phyloP scores from a whole-genome alignment of 2,329 filamentous ascomycete genomes.

The Gnomoniopsis sp. region DNA sequence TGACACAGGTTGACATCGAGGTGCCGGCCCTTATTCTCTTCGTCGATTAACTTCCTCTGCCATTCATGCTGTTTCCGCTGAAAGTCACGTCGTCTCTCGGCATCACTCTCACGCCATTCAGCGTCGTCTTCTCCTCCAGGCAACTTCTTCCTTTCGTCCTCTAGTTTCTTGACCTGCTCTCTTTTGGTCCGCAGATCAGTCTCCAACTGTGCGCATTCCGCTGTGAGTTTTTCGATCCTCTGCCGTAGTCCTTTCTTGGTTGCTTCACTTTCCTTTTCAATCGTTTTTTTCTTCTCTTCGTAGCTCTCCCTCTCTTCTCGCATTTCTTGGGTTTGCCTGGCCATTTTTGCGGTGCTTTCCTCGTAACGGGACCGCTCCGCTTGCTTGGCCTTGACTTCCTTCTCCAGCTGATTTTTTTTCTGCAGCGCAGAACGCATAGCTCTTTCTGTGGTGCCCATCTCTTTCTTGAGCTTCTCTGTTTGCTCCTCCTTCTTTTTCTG shows the following conservation, averaged over 20 bases:
- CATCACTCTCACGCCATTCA: slow-evolving; percentile 49
- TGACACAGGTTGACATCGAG: slow-evolving; percentile 46
- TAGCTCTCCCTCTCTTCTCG: slow-evolving; percentile 52
- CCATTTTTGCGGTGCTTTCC: slow-evolving; percentile 68
- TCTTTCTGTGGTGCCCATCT: slow-evolving; percentile 75
- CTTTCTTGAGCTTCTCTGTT: slow-evolving; percentile 77
- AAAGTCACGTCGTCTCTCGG: slow-evolving; percentile 53
- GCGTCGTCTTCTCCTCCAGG: slow-evolving; percentile 61
- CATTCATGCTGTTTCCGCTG: slow-evolving; percentile 50
- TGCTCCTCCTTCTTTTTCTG: slow-evolving; percentile 89
- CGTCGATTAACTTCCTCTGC: slow-evolving; percentile 45
- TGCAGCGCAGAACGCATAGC: slow-evolving; percentile 78
- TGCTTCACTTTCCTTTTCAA: slow-evolving; percentile 48
- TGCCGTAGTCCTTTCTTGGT: slow-evolving; percentile 50
- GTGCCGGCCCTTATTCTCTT: slow-evolving; percentile 43
- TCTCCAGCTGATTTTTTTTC: slow-evolving; percentile 75
- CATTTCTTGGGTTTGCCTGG: slow-evolving; percentile 60
- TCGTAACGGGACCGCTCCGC: slow-evolving; percentile 66
- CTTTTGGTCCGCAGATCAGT: slow-evolving; percentile 70
- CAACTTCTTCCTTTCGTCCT: slow-evolving; percentile 64
- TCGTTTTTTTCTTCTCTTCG: slow-evolving; percentile 47
- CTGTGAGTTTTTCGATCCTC: slow-evolving; percentile 59
- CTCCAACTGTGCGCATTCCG: slow-evolving; percentile 63
- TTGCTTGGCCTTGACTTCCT: slow-evolving; percentile 64
- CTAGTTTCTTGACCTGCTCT: slow-evolving; percentile 68